A percentile compares a stretch with the other conserved stretches of the same genome.
Evolutionary conservation across 2,329 filamentous ascomycete species (phyloP).

Genomic region (Amphichorda felina): DNA sequence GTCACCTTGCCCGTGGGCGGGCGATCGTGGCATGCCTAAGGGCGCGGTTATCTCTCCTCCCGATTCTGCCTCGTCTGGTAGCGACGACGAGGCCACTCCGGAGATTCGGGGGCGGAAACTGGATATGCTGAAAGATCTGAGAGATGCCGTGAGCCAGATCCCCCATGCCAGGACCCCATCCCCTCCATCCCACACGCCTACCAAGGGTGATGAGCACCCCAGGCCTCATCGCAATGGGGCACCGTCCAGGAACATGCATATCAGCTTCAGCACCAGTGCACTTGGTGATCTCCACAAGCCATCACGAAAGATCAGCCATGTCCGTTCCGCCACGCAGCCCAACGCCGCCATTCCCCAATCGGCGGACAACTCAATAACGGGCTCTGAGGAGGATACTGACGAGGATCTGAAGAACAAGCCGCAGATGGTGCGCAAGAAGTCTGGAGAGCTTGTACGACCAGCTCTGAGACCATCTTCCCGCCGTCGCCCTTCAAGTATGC

Average conservation of each 20-base stretch:
- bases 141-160: constrained; percentile 74
- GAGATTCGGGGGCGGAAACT: constrained; percentile 34
- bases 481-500: constrained; percentile 87
- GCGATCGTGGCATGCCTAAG: constrained; percentile 60
- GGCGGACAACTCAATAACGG: constrained; percentile 34
- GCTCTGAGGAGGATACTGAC: constrained; percentile 53
- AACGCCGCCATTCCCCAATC: constrained; percentile 33
- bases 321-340: constrained; percentile 45
- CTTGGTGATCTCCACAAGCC: constrained; percentile 22
- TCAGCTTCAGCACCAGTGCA: constrained; percentile 34
- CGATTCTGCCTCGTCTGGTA: constrained; percentile 69
- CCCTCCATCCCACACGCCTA: not conserved
- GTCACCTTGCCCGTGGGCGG: constrained; percentile 71
- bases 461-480: constrained; percentile 72
- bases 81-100: constrained; percentile 64
- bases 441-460: constrained; percentile 87
- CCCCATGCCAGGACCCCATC: constrained; percentile 1
- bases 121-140: constrained; percentile 53
- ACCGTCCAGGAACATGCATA: constrained; percentile 19
- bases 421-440: constrained; percentile 96
- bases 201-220: constrained; percentile 8
- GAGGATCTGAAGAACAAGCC: constrained; percentile 56
- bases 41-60: constrained; percentile 86
- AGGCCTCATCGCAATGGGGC: not conserved
- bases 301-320: constrained; percentile 31